Evolutionary conservation across 31 red algal genomes (phyloP).

Genomic region (Odonthalia washingtoniensis): DNA sequence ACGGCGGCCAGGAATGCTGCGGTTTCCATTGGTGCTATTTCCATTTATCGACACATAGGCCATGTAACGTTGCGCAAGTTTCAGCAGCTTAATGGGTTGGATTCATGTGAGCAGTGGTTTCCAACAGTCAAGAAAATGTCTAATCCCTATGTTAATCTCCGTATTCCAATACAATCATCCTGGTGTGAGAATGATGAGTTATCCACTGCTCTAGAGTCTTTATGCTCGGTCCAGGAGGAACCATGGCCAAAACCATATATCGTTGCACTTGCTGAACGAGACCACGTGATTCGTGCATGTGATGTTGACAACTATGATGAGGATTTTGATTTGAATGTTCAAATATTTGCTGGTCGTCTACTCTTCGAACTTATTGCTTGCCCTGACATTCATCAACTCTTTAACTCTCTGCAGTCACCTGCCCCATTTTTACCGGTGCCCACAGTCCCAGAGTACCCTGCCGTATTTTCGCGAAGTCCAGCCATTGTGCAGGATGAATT

Average conservation of each 20-base stretch:
- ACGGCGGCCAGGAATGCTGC: constrained; percentile 52
- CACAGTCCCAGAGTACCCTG: constrained; percentile 12
- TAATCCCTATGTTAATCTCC: constrained; percentile 37
- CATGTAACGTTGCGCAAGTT: background rate
- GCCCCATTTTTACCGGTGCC: constrained; percentile 42
- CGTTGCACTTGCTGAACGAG: constrained; percentile 47
- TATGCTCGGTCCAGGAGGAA: constrained; percentile 13
- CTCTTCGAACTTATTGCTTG: constrained; percentile 77
- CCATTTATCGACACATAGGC: constrained; percentile 64
- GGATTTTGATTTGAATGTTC: constrained; percentile 24
- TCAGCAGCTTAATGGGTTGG: constrained; percentile 1
- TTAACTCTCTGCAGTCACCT: constrained; percentile 39
- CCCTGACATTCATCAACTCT: constrained; percentile 58
- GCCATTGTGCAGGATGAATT: background rate
- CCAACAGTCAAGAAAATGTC: background rate
- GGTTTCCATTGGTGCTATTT: background rate
- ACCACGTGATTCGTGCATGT: constrained; percentile 1
- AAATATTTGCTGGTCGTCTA: constrained; percentile 70
- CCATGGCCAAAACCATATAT: constrained; percentile 55
- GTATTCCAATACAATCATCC: constrained; percentile 4
- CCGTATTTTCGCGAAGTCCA: constrained; percentile 47
- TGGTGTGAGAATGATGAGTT: constrained; percentile 15
- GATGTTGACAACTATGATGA: background rate
- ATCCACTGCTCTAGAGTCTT: constrained; percentile 45
- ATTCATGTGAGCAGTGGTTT: background rate